Percentiles rank a stretch among this genome's conserved stretches.
Conservation (phyloP, 192 early-diverging fungal genomes). For the Coemansia sp. region DNA sequence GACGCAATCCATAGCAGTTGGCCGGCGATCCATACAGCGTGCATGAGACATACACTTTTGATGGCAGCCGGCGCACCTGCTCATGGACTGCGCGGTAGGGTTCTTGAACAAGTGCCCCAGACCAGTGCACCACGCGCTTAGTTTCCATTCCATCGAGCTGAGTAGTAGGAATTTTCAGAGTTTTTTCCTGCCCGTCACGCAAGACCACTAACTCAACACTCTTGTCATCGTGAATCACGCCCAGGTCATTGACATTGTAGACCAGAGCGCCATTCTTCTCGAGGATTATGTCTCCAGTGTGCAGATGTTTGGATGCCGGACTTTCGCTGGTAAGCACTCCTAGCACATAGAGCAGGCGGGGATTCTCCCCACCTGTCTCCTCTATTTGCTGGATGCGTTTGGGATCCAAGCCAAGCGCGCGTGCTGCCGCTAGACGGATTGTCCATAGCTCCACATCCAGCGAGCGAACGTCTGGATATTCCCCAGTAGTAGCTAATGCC, state of each 20-base stretch:
- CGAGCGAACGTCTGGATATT: constrained; percentile 55
- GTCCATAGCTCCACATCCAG: constrained; percentile 71
- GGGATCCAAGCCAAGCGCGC: constrained; percentile 63
- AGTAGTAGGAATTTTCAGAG: constrained; percentile 66
- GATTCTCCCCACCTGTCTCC: constrained; percentile 46
- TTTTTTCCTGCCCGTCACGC: constrained; percentile 69
- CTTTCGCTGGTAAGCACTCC: constrained; percentile 56
- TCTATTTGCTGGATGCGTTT: constrained; percentile 58
- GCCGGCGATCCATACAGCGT: constrained; percentile 74
- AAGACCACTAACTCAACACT: constrained; percentile 61
- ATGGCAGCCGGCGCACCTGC: constrained; percentile 65
- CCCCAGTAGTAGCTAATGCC: constrained; percentile 42
- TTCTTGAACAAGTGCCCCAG: constrained; percentile 76
- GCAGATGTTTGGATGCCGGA: constrained; percentile 54
- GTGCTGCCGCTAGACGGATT: constrained; percentile 66
- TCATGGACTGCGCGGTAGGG: constrained; percentile 74
- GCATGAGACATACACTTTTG: constrained; percentile 68
- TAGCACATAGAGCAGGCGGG: constrained; percentile 60
- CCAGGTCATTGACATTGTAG: constrained; percentile 61
- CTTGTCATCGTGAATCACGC: constrained; percentile 52
- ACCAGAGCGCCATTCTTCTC: constrained; percentile 59
- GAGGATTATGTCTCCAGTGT: constrained; percentile 67
- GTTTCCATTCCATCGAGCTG: constrained; percentile 61
- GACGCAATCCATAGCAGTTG: constrained; percentile 62
- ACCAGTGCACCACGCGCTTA: constrained; percentile 77